phyloP scores from a whole-genome alignment of 163 green algal genomes.

The Scenedesmus sp. region DNA sequence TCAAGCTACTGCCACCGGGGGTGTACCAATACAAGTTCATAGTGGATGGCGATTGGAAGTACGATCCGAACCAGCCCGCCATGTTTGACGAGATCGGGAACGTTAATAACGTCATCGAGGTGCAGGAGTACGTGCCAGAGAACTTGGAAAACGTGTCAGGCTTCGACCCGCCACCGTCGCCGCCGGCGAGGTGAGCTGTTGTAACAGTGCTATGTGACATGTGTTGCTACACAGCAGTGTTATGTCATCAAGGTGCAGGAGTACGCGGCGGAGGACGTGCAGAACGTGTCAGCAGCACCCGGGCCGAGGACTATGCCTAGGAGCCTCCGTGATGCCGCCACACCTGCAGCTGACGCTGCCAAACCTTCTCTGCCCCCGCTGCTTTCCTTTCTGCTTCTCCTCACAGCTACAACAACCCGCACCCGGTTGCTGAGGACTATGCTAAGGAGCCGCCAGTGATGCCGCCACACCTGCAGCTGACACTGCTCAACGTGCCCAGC shows the following conservation, averaged over 20 bases:
- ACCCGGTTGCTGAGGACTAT: conserved; percentile 89
- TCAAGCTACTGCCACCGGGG: conserved; percentile 94
- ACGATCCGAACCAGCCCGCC: conserved; percentile 93
- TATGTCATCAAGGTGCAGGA: no score
- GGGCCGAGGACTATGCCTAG: conserved; percentile 94
- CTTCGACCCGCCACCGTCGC: conserved; percentile 94
- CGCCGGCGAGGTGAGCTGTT: conserved; percentile 73
- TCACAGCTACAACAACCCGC: conserved; percentile 83
- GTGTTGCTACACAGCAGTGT: not conserved
- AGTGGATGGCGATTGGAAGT: conserved; percentile 96
- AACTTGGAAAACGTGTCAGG: conserved; percentile 90
- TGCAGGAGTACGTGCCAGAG: conserved; percentile 95
- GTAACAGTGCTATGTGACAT: not conserved
- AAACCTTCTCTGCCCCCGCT: not conserved
- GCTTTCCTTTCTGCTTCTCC: not conserved
- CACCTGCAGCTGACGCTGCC: conserved; percentile 93
- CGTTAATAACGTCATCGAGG: conserved; percentile 99
- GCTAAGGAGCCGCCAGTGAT: conserved; percentile 96
- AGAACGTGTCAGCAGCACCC: conserved; percentile 63
- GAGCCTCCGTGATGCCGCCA: conserved; percentile 94
- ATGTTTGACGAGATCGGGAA: conserved; percentile 98
- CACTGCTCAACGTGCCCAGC: conserved; percentile 96
- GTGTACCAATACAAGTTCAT: conserved; percentile 99
- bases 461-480: conserved; percentile 96
- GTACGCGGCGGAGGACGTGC: no score